These are phyloP conservation scores for Vigna radiata DNA, from an alignment of 306 rosid genomes.

Conservation along the genomic window DNA sequence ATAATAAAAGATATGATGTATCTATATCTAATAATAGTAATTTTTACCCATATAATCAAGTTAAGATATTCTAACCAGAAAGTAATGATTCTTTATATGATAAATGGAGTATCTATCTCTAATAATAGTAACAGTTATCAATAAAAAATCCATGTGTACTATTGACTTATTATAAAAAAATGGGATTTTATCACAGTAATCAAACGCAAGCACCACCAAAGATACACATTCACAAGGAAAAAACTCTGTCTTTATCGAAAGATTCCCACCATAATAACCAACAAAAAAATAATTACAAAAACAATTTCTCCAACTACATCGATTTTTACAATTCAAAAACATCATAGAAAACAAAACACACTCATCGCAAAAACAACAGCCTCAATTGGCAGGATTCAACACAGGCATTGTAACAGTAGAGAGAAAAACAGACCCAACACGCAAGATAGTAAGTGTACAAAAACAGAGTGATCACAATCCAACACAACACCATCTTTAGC, in stretches of 20 bases:
- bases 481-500: neutral
- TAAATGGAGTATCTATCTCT: neutral
- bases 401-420: neutral
- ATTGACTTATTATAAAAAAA: neutral
- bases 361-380: neutral
- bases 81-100: neutral
- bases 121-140: no score
- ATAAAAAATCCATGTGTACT: neutral
- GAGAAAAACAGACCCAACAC: neutral
- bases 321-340: neutral
- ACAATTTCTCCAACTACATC: neutral
- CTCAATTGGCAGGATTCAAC: neutral
- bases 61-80: neutral
- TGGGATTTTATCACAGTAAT: neutral
- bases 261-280: neutral
- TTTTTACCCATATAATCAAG: neutral
- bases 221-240: neutral
- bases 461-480: neutral
- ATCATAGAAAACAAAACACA: neutral
- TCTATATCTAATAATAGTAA: neutral
- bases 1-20: neutral
- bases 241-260: neutral
- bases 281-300: no score
- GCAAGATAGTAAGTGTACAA: neutral
- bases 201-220: neutral